phyloP scores from a whole-genome alignment of 1,284 basidiomycete genomes.

The Rhizoctonia solani region DNA sequence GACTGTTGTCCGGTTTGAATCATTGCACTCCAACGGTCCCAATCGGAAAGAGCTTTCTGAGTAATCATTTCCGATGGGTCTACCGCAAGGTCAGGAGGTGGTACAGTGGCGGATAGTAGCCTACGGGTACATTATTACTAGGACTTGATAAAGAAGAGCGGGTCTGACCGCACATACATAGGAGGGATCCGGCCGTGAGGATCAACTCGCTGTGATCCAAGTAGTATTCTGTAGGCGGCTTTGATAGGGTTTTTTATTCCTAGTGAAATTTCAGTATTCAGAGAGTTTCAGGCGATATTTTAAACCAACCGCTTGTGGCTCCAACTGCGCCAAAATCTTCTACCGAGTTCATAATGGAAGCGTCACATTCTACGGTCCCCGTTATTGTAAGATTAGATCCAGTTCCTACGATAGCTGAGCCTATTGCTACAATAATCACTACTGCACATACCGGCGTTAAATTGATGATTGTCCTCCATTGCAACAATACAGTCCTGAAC shows the following conservation, averaged over 20 bases:
- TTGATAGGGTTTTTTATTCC: slow-evolving; percentile 70
- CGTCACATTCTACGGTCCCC: slow-evolving; percentile 76
- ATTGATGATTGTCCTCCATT: slow-evolving; percentile 62
- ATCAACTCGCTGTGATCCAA: slow-evolving; percentile 55
- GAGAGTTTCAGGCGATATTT: background rate
- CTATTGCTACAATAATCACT: background rate
- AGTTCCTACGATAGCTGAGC: slow-evolving; percentile 50
- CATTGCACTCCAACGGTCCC: slow-evolving; percentile 61
- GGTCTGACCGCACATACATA: slow-evolving; percentile 52
- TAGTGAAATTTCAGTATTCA: slow-evolving; percentile 40
- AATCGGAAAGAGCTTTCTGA: slow-evolving; percentile 55
- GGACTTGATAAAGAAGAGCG: slow-evolving; percentile 37
- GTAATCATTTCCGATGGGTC: slow-evolving; percentile 54
- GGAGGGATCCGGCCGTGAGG: slow-evolving; percentile 67
- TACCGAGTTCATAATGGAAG: slow-evolving; percentile 65
- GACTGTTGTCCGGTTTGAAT: slow-evolving; percentile 42
- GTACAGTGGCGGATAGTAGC: slow-evolving; percentile 59
- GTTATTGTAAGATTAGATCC: slow-evolving; percentile 73
- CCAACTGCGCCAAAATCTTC: slow-evolving; percentile 69
- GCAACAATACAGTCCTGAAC: slow-evolving; percentile 57
- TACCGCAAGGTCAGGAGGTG: slow-evolving; percentile 46
- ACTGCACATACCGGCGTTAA: slow-evolving; percentile 63
- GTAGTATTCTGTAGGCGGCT: slow-evolving; percentile 59
- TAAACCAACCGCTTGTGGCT: slow-evolving; percentile 60
- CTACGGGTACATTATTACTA: slow-evolving; percentile 45